Percentiles rank a stretch among this genome's conserved stretches.
Conservation (phyloP, 768 basidiomycete species). For the Tephrocybe sp. region DNA sequence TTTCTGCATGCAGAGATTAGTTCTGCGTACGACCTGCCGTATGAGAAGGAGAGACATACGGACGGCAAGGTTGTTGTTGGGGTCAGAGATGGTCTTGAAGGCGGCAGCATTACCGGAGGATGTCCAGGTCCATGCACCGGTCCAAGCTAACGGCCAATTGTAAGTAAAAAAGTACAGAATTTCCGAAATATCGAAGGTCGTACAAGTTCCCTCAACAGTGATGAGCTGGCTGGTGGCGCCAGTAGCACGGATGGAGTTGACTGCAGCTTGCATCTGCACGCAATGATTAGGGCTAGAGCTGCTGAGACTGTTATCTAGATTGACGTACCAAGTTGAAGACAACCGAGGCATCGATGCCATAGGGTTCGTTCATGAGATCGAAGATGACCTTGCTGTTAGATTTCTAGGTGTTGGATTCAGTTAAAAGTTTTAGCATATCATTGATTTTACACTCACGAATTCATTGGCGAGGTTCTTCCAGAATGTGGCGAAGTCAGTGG, state of each 20-base stretch:
- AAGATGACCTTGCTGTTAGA: slow-evolving; percentile 56
- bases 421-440: neutral
- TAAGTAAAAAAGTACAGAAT: neutral
- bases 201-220: slow-evolving; percentile 45
- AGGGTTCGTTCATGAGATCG: slow-evolving; percentile 68
- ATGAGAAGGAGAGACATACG: slow-evolving; percentile 33
- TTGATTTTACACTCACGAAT: slow-evolving; percentile 44
- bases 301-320: too few relatives aligned
- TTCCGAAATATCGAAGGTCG: too few relatives aligned
- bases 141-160: slow-evolving; percentile 38
- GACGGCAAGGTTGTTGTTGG: slow-evolving; percentile 62
- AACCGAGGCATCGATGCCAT: slow-evolving; percentile 51
- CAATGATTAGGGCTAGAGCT: slow-evolving; percentile 1
- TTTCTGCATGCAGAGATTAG: slow-evolving; percentile 48
- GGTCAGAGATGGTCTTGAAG: slow-evolving; percentile 54
- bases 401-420: slow-evolving; percentile 26
- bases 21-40: too few relatives aligned
- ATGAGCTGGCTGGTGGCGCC: slow-evolving; percentile 62
- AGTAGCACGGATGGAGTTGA: slow-evolving; percentile 61
- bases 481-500: slow-evolving; percentile 42
- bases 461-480: slow-evolving; percentile 56
- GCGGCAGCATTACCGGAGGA: slow-evolving; percentile 56
- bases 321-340: slow-evolving; percentile 53
- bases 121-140: slow-evolving; percentile 63
- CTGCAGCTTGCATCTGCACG: slow-evolving; percentile 57